Evolutionary conservation across 2,329 filamentous ascomycete genomes (phyloP), one percentile per base, ranked within the genome.

Genomic region (Sordariomycetes sp.): DNA sequence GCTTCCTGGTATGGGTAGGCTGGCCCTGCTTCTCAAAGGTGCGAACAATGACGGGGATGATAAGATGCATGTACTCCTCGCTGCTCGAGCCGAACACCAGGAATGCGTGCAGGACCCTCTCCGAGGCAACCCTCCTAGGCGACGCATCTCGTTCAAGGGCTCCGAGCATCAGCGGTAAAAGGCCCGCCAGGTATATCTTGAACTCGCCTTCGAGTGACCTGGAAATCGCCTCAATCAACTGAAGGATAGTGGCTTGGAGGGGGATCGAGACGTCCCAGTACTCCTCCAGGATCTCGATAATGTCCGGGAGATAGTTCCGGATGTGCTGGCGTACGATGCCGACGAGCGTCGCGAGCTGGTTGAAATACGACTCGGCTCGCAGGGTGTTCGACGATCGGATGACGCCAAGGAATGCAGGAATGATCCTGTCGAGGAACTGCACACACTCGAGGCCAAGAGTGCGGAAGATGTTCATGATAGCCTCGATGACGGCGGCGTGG

Each of bases 41-140:
- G 52, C 88, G 86, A 10, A 99, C 92, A 66, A 99, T 91, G 40
- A 96, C 90, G 0, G 94, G 94, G 56, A 99, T 90, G 64, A 99
- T 97, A 57, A 99, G 79, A 69, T 99, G 94, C 94, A 99, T 99
- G 70, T 99, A 99, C 70, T 99, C 94, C 69, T 99, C 94, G 12
- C 89, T 89, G 67, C 92, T 97, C 0, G 92, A 87, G 1, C 95
- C 95, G 69, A 99, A 99, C 0, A 99, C 89, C 32, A 99, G 76
- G 71, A 99, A 96, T 0, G 93, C 92, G 68, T 97, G 94, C 25
- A 99, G 78, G 3, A 99, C 92, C 64, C 88, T 87, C 69, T 97
- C 91, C 0, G 92, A 96, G 2, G 91, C 88, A 16, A 83, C 80
- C n/a, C 90, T 82, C 66, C 90, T 88, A 1, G 80, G 75, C 1